phyloP scores from a whole-genome alignment of 2,329 filamentous ascomycete genomes.

The Thelonectria blattea region DNA sequence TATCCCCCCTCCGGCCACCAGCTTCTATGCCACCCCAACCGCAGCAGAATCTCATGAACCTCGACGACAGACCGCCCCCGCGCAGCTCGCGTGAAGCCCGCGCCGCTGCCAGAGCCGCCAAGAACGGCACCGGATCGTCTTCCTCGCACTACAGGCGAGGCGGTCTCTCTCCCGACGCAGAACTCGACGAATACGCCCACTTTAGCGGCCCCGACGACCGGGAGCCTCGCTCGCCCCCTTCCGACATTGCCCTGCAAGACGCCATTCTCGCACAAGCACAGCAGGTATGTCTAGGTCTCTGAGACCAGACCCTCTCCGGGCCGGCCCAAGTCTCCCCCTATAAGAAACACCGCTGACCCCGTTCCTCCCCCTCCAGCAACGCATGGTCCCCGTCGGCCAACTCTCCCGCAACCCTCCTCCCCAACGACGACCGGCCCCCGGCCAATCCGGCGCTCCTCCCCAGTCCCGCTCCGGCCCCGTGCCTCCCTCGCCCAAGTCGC shows the following conservation, averaged over 20 bases:
- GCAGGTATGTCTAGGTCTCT: conserved; percentile 26
- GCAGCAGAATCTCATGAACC: conserved; percentile 18
- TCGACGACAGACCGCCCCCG: conserved; percentile 25
- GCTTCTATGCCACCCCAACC: conserved; percentile 17
- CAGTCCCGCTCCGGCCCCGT: conserved; percentile 18
- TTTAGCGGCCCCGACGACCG: conserved; percentile 30
- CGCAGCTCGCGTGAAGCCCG: conserved; percentile 36
- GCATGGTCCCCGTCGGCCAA: conserved; percentile 37
- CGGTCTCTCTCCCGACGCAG: conserved; percentile 30
- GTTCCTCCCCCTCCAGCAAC: conserved; percentile 21
- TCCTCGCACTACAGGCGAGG: conserved; percentile 33
- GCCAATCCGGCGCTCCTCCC: conserved; percentile 6
- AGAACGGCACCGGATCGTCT: conserved; percentile 28
- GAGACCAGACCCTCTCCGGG: background rate
- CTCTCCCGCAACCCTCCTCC: conserved; percentile 26
- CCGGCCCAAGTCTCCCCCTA: background rate
- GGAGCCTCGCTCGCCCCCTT: conserved; percentile 34
- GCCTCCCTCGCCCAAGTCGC: conserved; percentile 18
- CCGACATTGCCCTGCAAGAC: conserved; percentile 39
- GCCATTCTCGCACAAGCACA: conserved; percentile 40
- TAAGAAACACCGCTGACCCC: conserved; percentile 20
- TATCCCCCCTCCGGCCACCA: background rate
- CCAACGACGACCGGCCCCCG: conserved; percentile 27
- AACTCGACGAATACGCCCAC: conserved; percentile 34
- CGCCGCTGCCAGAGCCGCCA: conserved; percentile 32